Evolutionary conservation across 352 stramenopile species (phyloP).

Genomic region (Phytophthora lateralis): DNA sequence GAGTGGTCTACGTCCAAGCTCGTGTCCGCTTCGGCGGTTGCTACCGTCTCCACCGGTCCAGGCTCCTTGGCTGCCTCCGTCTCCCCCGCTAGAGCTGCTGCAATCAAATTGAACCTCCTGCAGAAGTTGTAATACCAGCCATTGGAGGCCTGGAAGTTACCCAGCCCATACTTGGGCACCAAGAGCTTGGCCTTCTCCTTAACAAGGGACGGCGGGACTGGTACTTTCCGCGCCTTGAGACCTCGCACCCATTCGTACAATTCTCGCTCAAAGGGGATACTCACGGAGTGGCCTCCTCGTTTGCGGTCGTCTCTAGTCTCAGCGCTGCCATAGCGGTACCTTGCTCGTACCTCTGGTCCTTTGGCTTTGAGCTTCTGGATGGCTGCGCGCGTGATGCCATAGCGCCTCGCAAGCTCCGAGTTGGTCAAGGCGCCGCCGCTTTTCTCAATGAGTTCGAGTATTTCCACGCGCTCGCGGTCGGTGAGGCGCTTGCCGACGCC

Average conservation of each 20-base stretch:
- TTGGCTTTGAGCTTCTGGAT: constrained; percentile 58
- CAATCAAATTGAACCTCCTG: constrained; percentile 44
- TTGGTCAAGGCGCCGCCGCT: constrained; percentile 41
- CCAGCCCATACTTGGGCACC: constrained; percentile 50
- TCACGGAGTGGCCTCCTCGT: constrained; percentile 42
- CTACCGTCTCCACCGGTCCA: background rate
- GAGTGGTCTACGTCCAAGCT: constrained; percentile 16
- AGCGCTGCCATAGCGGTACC: constrained; percentile 50
- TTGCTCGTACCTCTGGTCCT: constrained; percentile 37
- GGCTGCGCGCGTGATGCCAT: constrained; percentile 50
- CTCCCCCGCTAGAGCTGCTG: constrained; percentile 37
- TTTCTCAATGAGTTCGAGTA: constrained; percentile 52
- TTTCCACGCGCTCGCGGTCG: constrained; percentile 54
- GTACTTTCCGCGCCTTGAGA: constrained; percentile 51
- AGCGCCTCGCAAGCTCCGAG: constrained; percentile 47
- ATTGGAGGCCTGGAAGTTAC: constrained; percentile 52
- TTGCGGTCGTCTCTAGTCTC: constrained; percentile 43
- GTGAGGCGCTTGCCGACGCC: constrained; percentile 48
- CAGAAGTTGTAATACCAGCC: constrained; percentile 67
- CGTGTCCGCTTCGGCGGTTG: constrained; percentile 5
- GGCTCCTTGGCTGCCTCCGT: constrained; percentile 5
- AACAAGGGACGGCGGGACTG: constrained; percentile 50
- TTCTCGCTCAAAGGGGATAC: constrained; percentile 46
- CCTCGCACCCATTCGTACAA: constrained; percentile 52
- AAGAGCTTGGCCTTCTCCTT: constrained; percentile 59